A percentile compares a stretch with the other conserved stretches of the same genome.
Conservation (phyloP, 768 basidiomycete genomes). For the Saitozyma sp. region DNA sequence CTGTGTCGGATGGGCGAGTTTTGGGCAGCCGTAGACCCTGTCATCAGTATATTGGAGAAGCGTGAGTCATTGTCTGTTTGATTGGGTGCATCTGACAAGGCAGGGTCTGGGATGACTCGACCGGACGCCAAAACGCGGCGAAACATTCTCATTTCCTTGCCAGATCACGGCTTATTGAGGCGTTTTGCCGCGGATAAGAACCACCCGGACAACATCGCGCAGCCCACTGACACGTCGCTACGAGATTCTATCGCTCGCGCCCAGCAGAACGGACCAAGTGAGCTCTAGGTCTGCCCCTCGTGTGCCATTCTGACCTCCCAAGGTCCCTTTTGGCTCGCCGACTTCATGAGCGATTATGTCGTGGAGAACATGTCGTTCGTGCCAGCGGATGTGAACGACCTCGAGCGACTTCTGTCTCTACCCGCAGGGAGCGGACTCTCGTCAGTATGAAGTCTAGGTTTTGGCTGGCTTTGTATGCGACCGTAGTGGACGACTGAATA, state of each 20-base stretch:
- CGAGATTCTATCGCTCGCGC: not conserved
- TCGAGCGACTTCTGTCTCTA: conserved; percentile 27
- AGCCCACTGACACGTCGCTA: not conserved
- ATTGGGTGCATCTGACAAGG: too few species aligned
- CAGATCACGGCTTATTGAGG: not conserved
- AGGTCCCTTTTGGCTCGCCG: conserved; percentile 41
- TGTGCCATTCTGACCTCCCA: not conserved
- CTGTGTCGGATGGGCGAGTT: conserved; percentile 32
- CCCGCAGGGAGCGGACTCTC: too few species aligned
- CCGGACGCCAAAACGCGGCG: conserved; percentile 2
- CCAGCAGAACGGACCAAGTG: not conserved
- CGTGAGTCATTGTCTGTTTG: conserved; percentile 18
- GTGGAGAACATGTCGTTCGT: conserved; percentile 44
- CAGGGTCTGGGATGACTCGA: conserved; percentile 30
- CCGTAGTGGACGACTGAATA: too few species aligned
- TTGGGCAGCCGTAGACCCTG: conserved; percentile 40
- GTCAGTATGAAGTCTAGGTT: too few species aligned
- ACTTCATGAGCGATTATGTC: conserved; percentile 40
- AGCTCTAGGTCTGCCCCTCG: not conserved
- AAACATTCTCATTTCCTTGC: not conserved
- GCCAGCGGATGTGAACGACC: conserved; percentile 36
- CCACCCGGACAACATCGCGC: not conserved
- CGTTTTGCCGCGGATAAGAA: not conserved
- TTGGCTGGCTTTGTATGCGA: too few species aligned
- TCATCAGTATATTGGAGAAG: conserved; percentile 33